These are phyloP conservation scores for Aspergillus fumigatus DNA, from an alignment of 2,329 filamentous ascomycete genomes.

Conservation along the genomic window DNA sequence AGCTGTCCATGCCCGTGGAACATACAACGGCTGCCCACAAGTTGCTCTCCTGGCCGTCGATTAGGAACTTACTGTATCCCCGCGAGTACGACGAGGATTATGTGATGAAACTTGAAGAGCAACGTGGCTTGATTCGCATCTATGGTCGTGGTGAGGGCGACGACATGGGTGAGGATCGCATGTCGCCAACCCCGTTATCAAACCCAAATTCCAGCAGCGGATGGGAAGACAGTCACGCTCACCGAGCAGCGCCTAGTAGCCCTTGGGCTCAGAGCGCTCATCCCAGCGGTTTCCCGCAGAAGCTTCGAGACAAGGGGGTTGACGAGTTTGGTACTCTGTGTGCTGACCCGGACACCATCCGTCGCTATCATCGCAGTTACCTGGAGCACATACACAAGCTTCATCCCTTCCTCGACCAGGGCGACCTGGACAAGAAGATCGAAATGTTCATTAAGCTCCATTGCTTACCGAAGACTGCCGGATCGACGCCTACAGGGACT, in stretches of 20 bases:
- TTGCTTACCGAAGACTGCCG: slow-evolving; percentile 28
- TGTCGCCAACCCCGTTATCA: slow-evolving; percentile 31
- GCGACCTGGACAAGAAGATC: slow-evolving; percentile 49
- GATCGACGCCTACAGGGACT: slow-evolving; percentile 5
- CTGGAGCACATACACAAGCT: slow-evolving; percentile 58
- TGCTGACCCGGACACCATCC: slow-evolving; percentile 49
- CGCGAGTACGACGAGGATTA: slow-evolving; percentile 61
- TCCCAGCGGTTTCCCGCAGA: slow-evolving; percentile 23
- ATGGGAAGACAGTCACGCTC: slow-evolving; percentile 26
- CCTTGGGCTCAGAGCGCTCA: slow-evolving; percentile 46
- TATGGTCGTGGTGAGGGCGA: slow-evolving; percentile 75
- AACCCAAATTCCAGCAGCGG: slow-evolving; percentile 13
- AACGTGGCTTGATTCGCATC: slow-evolving; percentile 67
- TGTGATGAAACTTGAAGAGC: slow-evolving; percentile 70
- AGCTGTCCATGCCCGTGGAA: slow-evolving; percentile 71
- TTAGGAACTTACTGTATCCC: slow-evolving; percentile 57
- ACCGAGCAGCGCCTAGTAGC: slow-evolving; percentile 41
- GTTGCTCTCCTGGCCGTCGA: slow-evolving; percentile 67
- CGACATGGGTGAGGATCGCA: slow-evolving; percentile 50
- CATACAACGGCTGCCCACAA: slow-evolving; percentile 89
- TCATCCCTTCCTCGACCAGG: slow-evolving; percentile 59
- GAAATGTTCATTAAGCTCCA: slow-evolving; percentile 48
- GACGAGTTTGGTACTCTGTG: slow-evolving; percentile 50
- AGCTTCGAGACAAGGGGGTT: slow-evolving; percentile 44
- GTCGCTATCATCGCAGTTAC: slow-evolving; percentile 51